A percentile compares a stretch with the other conserved stretches of the same genome.
Evolutionary conservation across 75 land plant species (phyloP).

Genomic region (Sequoiadendron giganteum): DNA sequence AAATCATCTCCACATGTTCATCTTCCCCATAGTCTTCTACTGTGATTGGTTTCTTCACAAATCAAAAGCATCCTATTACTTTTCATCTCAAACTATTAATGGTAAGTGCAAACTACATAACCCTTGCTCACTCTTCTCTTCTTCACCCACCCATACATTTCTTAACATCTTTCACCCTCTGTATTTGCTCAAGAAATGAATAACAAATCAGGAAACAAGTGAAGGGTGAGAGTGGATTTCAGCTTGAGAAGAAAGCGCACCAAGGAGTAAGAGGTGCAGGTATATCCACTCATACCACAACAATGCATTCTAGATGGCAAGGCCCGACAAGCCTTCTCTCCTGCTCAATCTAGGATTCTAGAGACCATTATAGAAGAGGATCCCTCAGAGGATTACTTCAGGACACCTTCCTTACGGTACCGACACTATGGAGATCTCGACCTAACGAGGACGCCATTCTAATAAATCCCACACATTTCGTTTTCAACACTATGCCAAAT

Average conservation of each 20-base stretch:
- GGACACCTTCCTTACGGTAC: not conserved
- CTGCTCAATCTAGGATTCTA: not conserved
- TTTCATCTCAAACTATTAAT: constrained; percentile 15
- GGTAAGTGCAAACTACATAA: too few relatives aligned
- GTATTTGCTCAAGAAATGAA: too few relatives aligned
- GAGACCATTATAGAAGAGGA: constrained; percentile 4
- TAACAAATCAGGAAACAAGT: too few relatives aligned
- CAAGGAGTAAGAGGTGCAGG: not conserved
- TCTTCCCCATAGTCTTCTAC: too few relatives aligned
- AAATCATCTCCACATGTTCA: too few relatives aligned
- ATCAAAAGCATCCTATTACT: too few relatives aligned
- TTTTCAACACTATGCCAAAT: not conserved
- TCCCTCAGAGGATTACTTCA: not conserved
- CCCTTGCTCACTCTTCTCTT: too few relatives aligned
- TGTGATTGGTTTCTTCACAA: too few relatives aligned
- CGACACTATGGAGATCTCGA: too few relatives aligned
- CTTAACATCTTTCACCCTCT: too few relatives aligned
- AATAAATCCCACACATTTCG: not conserved
- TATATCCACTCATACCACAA: not conserved
- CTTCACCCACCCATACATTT: too few relatives aligned
- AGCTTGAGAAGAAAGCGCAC: not conserved
- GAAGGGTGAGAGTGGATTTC: too few relatives aligned
- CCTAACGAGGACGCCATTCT: not conserved
- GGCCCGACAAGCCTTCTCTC: not conserved
- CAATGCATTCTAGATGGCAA: not conserved